Base-by-base conservation (phyloP, 1,139 yeast species). In the Candida freyschussii region DNA sequence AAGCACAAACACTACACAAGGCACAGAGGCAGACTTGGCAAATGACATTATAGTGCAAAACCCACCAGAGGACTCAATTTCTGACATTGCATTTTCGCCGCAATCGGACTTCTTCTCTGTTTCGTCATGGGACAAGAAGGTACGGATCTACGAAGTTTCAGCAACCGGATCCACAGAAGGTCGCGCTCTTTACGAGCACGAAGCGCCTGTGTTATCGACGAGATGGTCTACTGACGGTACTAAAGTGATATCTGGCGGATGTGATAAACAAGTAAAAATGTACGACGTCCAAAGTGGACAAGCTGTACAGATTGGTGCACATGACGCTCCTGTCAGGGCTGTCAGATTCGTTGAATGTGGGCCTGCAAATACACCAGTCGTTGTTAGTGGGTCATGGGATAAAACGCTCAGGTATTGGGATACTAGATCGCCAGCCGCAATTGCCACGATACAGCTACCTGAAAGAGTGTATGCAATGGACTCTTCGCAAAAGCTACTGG, bases 321-420 rank as follows among this genome's bases (percentile, higher is more conserved):
- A 93, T 60, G 89, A 81, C 53, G 86, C 79, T 3, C 72, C 96
- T 0, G 94, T 93, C 11, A 73, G 71, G 40, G 59, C 75, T 16
- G 84, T 91, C 19, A 66, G 95, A 39, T 78, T 73, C 41, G 95
- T 86, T 9, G 81, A 79, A 43, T 82, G 91, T 55, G 94, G 94
- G 0, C 87, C 91, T 8, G 66, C 78, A 19, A 81, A 79, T 51
- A 73, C 86, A 0, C 95, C 82, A 27, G 85, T 85, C 41, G 77
- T 91, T 17, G 97, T 89, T 2, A 77, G 91, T 27, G 96, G 95
- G 11, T 85, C 96, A 6, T 91, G 97, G 97, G 98, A 93, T 59
- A 87, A 87, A 60, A 87, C 97, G 0, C 63, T 93, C 44, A 78
- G 76, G 55, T 93, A 91, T 60, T 87, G 96, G 96, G 97, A 91